Percentiles rank a stretch among this genome's conserved stretches.
phyloP scores from a whole-genome alignment of 192 early-diverging fungal genomes.

The Rhizoclosmatium sp. region DNA sequence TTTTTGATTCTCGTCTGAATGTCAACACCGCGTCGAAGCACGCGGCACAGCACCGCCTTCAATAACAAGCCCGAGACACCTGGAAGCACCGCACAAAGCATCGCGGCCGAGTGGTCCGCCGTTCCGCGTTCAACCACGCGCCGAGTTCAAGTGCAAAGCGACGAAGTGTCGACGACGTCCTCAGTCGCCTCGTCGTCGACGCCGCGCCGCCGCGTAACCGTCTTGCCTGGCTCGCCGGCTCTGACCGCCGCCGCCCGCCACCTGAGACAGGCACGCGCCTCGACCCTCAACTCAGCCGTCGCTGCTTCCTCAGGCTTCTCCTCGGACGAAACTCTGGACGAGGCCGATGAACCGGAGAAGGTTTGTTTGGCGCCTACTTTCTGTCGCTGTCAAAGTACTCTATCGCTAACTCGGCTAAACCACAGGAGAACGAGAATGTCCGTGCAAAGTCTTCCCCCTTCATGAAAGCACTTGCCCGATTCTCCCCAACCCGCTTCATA shows the following conservation, averaged over 20 bases:
- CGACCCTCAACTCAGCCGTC: neutral
- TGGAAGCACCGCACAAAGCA: neutral
- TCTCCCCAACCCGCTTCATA: slow-evolving; percentile 22
- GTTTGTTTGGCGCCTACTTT: neutral
- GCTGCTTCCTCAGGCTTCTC: neutral
- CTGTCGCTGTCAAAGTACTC: neutral
- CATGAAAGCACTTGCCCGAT: neutral
- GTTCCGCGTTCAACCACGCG: too few species aligned
- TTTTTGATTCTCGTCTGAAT: neutral
- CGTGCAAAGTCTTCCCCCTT: neutral
- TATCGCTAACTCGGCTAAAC: neutral
- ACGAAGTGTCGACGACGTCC: neutral
- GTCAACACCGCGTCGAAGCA: neutral
- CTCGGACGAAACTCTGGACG: slow-evolving; percentile 25
- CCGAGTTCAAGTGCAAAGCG: neutral
- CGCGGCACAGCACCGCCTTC: neutral
- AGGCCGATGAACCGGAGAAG: neutral
- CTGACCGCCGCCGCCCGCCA: neutral
- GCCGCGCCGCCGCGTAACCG: neutral
- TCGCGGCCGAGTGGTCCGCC: neutral
- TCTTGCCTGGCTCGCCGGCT: neutral
- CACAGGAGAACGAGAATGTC: neutral
- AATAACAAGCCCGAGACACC: neutral
- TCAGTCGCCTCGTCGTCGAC: neutral
- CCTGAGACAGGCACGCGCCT: neutral